Evolutionary conservation across 2,329 filamentous ascomycete species (phyloP), one percentile per base, ranked within the genome.

Genomic region (Clathrospora elynae): DNA sequence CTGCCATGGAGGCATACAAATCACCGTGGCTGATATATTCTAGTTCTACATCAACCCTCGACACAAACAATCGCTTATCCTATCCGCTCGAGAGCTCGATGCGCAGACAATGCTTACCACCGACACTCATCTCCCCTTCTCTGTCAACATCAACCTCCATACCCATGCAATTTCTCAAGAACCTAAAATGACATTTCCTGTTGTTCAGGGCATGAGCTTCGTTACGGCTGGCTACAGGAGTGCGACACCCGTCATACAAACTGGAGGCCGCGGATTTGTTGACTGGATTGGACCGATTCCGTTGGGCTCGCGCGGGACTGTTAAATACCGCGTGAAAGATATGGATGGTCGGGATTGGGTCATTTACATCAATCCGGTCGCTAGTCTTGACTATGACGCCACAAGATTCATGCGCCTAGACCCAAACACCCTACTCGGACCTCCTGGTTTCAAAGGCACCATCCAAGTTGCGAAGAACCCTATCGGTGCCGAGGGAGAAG

Each of bases 131-230:
- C 68, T 75, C 38, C 77, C 77, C 2, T 82, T 84, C 57, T 83
- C 81, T 1, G 79, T 78, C 10, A 83, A 89, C 51, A 82, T 90
- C 31, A 85, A 87, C 30, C 75, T 97, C 20, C 56, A 51, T 10
- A 78, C 74, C 35, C 76, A 78, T 2, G 73, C 76, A 14, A 62
- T 68, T n/a, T 74, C 74, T 2, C 76, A 78, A 6, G 67, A 75
- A 1, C 80, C 86, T 0, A 75, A 79, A 1, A 78, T 97, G 13
- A 85, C 82, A 0, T 90, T 95, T 53, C 90, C 91, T 0, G 65
- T 96, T 6, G 83, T 95, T 0, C 92, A 97, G 64, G 93, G 93
- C 8, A 93, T 95, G 83, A 86, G 83, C 0, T 95, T 90, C 58
- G 76, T 96, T 12, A 96, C 91, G 4, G 91, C 78, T 0, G 69